Base-by-base conservation (phyloP, 73 alveolate species). In the Symbiodinium natans region DNA sequence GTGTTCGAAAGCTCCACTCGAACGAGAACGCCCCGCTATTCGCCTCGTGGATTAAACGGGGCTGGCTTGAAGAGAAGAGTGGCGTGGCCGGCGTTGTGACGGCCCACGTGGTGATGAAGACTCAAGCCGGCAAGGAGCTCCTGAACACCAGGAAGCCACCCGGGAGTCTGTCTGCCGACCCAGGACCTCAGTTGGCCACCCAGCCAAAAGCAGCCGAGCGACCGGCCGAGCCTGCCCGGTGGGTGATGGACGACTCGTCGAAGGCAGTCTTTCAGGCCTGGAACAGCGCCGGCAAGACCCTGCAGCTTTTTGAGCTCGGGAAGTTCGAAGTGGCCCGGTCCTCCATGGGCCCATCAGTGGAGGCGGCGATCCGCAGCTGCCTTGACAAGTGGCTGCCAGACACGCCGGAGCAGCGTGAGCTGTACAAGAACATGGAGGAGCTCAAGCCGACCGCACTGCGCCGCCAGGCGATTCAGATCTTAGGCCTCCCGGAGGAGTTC, bases 1-100 rank as follows among this genome's bases (percentile, higher is more conserved):
- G 97, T 85, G 97, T 90, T 41, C 97, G 98, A 63, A 92, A 92
- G 42, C 98, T 92, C 83, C 98, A 92, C 83, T 88, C 92, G 83
- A 92, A 92, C 39, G 98, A 92, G 92, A 92, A 92, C 68, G 83
- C 92, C 43, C 98, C 98, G 34, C 68, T 92, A 23, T 92, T 92
- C 43, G 98, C 92, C 68, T 63, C 98, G 42, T 92, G 98, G 98
- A 92, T 92, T 59, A 31, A 92, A 54, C 98, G 98, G 41, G 21
- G 31, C 84, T 36, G 85, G 97, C 46, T 38, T n/a, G 36, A 63
- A 63, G 86, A 52, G 80, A 42, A 41, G 80, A 90, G 97, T 31
- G 97, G 97, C 89, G 97, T 90, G 54, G 88, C 77, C 31, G 97
- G 97, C 40, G 97, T 90, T 27, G 52, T 90, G 77, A 90, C 97